Evolutionary conservation across 2,329 filamentous ascomycete species (phyloP), one percentile per base, ranked within the genome.

Genomic region (Penicillium sp.): DNA sequence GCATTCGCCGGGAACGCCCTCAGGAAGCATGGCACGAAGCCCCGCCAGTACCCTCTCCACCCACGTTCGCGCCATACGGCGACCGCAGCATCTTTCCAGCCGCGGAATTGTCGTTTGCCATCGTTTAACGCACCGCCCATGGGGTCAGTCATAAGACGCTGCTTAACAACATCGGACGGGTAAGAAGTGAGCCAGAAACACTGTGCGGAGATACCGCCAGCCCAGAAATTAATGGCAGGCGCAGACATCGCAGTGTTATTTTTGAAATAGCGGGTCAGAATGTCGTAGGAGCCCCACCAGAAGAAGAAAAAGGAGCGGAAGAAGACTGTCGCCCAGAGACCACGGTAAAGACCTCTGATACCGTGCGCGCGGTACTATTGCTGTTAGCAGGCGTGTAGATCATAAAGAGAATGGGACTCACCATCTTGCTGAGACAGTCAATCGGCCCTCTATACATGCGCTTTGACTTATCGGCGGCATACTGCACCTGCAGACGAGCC

Each of bases 231-330:
- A 67, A 97, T 81, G 1, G 86, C 86, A 0, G 94, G 91, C 0
- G 85, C 84, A 50, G 88, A 88, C 50, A 97, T 76, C 11, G 64
- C 74, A 2, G 92, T 96, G 64, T 85, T 78, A 16, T 83, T 74
- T 51, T 83, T 78, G 68, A 97, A 78, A 55, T 81, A 76, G 19
- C 84, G 80, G 5, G 90, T 89, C 63, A 97, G 82, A 29, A 96
- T 64, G 67, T 97, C 93, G 77, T 99, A 99, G 56, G 86, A 89
- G n/a, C 87, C 86, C 94, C 94, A 99, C 92, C 92, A 97, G 78
- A 88, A 94, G 81, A 96, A 97, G 80, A 99, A 99, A 77, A 93
- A 96, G 13, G 86, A 85, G 16, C 94, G 84, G 78, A 97, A 97
- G 44, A 97, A 74, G 45, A 97, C 78, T 0, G 94, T 97, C 1